Evolutionary conservation across 805 yeast species (phyloP), one percentile per base, ranked within the genome.

Genomic region (Groenewaldozyma salmanticensis): DNA sequence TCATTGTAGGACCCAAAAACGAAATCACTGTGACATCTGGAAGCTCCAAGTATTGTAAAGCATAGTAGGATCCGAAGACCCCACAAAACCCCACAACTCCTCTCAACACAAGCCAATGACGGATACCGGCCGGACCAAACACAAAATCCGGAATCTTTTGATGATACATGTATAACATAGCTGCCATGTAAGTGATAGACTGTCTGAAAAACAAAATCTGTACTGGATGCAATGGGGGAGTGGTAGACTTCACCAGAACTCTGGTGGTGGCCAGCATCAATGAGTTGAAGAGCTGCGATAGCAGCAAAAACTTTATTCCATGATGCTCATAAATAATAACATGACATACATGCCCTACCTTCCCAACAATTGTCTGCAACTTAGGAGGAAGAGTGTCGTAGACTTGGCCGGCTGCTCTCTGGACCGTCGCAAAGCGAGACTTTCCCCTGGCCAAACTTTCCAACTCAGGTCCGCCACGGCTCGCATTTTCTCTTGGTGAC

Each of bases 1-100:
- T 81, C 15, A 81, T 71, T 41, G 82, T 70, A 0, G 96, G 96
- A 0, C 77, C 67, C 52, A 87, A 59, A 50, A 87, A 87, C 2
- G 90, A 76, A 38, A 87, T 79, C 13, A 82, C 79, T 1, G 84
- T 79, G 0, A 94, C 83, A 54, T 87, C 96, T 7, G 88, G 78
- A 4, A 87, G 70, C 38, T 84, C 73, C 35, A 87, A 66, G 52
- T 81, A 83, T 62, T 75, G 69, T 48, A 87, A 63, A 1, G 94
- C 75, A 55, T 68, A 83, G 58, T 84, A 87, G 54, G 82, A 66
- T 3, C 90, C 80, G 53, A 79, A 79, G 4, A 86, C 94, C 3
- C 95, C 94, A 43, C 81, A 57, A 51, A 78, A 83, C 4, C 96
- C 96, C 13, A 76, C 67, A 1, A 70, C 37, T 0, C 95, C 95